Evolutionary conservation across 108 stramenopile species (phyloP), one percentile per base, ranked within the genome.

Genomic region (Cyclotella sp.): DNA sequence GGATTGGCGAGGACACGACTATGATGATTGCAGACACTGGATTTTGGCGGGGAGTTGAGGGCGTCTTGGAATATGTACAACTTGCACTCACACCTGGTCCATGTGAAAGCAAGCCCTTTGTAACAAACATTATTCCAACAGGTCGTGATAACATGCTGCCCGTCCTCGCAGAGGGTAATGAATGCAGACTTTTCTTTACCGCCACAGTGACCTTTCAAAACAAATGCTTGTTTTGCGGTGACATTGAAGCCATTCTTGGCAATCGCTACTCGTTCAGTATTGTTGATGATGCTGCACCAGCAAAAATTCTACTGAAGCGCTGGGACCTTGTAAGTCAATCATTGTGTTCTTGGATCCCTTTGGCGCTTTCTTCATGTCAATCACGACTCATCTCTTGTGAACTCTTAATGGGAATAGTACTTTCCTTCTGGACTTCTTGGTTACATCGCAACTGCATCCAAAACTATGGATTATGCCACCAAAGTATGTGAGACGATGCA

Each of bases 51-150:
- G 52, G 52, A 7, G 52, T 53, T 10, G 52, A n/a, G 7, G 52
- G 52, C 15, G 21, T 53, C 52, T 19, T 7, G n/a, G 52, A 53
- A 53, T 53, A 53, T 19, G 52, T 53, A 7, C 52, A 53, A 53
- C 7, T 19, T 53, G 52, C 52, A 10, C 52, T 53, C 9, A n/a
- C 18, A 18, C 52, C 52, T 53, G 52, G 52, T 53, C 52, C 52
- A 53, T 53, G 52, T 19, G 52, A 53, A 53, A 53, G 52, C 52
- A 53, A 53, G 18, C 52, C 52, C 21, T 53, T 53, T n/a, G 6
- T 53, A 19, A n/a, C 14, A 6, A 53, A 53, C 21, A 19, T 53
- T 10, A 19, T 53, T 53, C n/a, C n/a, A 53, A 19, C 21, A 53
- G 52, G 52, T 7, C 15, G n/a, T 6, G 52, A 12, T 7, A 53